These are phyloP conservation scores for Mycena kentingensis DNA, from an alignment of 768 basidiomycete genomes.

Conservation along the genomic window DNA sequence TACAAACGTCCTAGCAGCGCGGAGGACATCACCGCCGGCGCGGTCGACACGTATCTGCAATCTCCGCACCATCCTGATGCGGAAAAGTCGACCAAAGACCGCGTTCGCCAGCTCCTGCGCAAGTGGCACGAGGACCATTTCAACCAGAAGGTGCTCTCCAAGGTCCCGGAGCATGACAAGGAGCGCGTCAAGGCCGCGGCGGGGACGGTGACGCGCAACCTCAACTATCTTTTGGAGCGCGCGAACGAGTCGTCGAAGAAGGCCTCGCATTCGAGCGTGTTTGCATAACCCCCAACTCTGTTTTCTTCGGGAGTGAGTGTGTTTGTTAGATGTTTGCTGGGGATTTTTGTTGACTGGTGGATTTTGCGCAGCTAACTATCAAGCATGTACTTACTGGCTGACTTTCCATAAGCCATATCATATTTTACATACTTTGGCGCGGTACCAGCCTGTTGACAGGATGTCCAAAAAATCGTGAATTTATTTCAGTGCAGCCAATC, in stretches of 20 bases:
- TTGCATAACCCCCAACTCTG: slow-evolving; percentile 11
- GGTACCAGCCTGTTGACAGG: too few relatives aligned
- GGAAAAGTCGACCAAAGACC: slow-evolving; percentile 64
- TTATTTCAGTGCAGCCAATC: too few relatives aligned
- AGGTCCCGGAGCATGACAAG: slow-evolving; percentile 63
- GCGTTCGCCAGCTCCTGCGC: slow-evolving; percentile 73
- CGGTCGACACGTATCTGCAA: slow-evolving; percentile 63
- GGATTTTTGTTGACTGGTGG: slow-evolving; percentile 5
- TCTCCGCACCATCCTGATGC: slow-evolving; percentile 55
- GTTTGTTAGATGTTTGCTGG: neutral
- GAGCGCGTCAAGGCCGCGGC: slow-evolving; percentile 74
- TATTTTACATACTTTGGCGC: too few relatives aligned
- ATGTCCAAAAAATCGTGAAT: too few relatives aligned
- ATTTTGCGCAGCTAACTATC: slow-evolving; percentile 4
- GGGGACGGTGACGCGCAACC: slow-evolving; percentile 65
- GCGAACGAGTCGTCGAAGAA: slow-evolving; percentile 24
- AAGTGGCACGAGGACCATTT: slow-evolving; percentile 86
- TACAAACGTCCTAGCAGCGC: slow-evolving; percentile 55
- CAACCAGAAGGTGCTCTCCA: slow-evolving; percentile 64
- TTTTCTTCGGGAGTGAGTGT: slow-evolving; percentile 16
- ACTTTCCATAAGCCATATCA: too few relatives aligned
- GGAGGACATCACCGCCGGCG: slow-evolving; percentile 60
- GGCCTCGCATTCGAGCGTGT: slow-evolving; percentile 15
- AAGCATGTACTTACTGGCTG: slow-evolving; percentile 18
- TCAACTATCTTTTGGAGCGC: slow-evolving; percentile 64